phyloP scores from a whole-genome alignment of 352 stramenopile species.

The Phytophthora quininea region DNA sequence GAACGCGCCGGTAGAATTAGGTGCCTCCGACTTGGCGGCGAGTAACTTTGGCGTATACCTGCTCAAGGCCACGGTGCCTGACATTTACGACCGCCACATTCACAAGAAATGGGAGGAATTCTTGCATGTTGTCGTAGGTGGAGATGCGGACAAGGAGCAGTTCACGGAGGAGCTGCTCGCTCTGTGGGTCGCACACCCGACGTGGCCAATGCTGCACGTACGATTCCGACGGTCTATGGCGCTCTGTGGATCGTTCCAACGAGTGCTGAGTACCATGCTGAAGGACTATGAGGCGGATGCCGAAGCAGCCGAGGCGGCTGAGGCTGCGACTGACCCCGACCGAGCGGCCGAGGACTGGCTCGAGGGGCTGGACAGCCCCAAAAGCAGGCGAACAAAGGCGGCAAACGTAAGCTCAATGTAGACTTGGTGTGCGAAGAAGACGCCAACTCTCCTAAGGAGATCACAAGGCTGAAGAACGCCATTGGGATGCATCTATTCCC shows the following conservation, averaged over 20 bases:
- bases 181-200: conserved; percentile 60
- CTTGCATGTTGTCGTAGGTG: conserved; percentile 66
- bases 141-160: conserved; percentile 60
- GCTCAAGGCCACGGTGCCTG: conserved; percentile 59
- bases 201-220: conserved; percentile 69
- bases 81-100: conserved; percentile 66
- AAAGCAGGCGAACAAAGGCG: conserved; percentile 23
- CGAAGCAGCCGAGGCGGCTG: conserved; percentile 27
- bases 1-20: conserved; percentile 13
- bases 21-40: conserved; percentile 34
- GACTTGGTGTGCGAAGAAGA: conserved; percentile 59
- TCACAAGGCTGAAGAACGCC: conserved; percentile 60
- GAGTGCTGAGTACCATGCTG: conserved; percentile 51
- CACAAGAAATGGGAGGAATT: conserved; percentile 78
- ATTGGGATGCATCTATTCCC: conserved; percentile 77
- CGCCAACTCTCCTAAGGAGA: conserved; percentile 46
- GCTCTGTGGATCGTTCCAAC: conserved; percentile 58
- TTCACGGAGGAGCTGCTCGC: conserved; percentile 68
- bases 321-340: conserved; percentile 20
- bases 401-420: conserved; percentile 47
- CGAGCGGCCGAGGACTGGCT: conserved; percentile 32
- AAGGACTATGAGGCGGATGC: conserved; percentile 34
- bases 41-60: conserved; percentile 69
- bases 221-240: conserved; percentile 56
- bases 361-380: conserved; percentile 24